These are phyloP conservation scores for Calonectria leucothoes DNA, from an alignment of 2,329 filamentous ascomycete species.

Conservation along the genomic window DNA sequence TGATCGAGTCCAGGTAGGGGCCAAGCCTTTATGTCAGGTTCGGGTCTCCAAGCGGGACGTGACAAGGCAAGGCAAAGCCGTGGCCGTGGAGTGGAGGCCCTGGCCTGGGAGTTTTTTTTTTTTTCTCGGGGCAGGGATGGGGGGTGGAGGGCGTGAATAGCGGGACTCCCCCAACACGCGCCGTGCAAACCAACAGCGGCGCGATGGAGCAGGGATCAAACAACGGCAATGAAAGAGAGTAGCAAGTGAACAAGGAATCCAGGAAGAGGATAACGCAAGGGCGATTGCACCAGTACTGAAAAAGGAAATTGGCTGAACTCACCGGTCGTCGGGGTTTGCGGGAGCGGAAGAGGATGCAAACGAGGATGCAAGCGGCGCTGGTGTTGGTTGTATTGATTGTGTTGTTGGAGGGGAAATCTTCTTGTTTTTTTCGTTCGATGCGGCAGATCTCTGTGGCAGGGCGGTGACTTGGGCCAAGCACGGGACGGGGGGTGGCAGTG, in stretches of 20 bases:
- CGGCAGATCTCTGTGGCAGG: conserved; percentile 39
- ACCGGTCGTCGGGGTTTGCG: conserved; percentile 9
- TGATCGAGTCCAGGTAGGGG: conserved; percentile 43
- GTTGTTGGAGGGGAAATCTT: conserved; percentile 33
- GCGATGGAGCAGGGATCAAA: conserved; percentile 26
- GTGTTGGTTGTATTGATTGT: conserved; percentile 1
- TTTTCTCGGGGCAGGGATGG: conserved; percentile 21
- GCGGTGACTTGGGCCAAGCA: conserved; percentile 40
- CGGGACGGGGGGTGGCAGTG: conserved; percentile 33
- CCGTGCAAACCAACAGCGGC: conserved; percentile 33
- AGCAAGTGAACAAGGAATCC: conserved; percentile 25
- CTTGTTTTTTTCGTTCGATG: conserved; percentile 36
- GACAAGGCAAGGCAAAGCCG: conserved; percentile 36
- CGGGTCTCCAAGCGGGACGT: conserved; percentile 44
- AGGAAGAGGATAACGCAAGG: conserved; percentile 7
- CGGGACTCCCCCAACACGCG: conserved; percentile 24
- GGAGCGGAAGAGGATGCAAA: background rate
- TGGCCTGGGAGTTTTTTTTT: background rate
- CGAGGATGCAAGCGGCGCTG: background rate
- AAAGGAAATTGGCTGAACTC: conserved; percentile 6
- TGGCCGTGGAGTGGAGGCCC: conserved; percentile 33
- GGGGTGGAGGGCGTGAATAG: conserved; percentile 21
- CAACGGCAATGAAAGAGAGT: conserved; percentile 19
- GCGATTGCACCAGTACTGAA: background rate
- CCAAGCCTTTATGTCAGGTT: conserved; percentile 46